Evolutionary conservation across 371 early-diverging fungal species (phyloP).

Genomic region (Mucor irregularis): DNA sequence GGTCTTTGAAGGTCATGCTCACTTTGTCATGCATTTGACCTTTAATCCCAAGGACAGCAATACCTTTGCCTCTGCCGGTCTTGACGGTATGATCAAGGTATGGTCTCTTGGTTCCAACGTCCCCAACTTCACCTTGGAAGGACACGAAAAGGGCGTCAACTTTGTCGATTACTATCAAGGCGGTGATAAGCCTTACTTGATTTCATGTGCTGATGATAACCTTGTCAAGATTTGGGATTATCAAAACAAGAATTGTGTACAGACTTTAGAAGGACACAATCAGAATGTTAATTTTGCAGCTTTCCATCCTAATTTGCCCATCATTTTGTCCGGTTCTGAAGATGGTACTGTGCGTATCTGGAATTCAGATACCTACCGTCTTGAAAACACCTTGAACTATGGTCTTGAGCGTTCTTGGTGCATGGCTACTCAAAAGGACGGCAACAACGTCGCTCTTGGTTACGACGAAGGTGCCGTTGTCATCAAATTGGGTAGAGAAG

Average conservation of each 20-base stretch:
- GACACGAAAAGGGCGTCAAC: conserved; percentile 95
- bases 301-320: conserved; percentile 98
- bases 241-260: conserved; percentile 97
- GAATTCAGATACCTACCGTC: conserved; percentile 96
- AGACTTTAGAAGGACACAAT: conserved; percentile 96
- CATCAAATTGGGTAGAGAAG: conserved; percentile 92
- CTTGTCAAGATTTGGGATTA: conserved; percentile 99
- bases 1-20: conserved; percentile 97
- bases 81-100: conserved; percentile 93
- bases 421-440: conserved; percentile 82
- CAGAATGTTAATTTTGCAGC: conserved; percentile 95
- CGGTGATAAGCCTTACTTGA: conserved; percentile 93
- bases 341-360: conserved; percentile 97
- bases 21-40: conserved; percentile 96
- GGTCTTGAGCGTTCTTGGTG: conserved; percentile 97
- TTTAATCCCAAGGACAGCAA: conserved; percentile 98
- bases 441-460: conserved; percentile 91
- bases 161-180: conserved; percentile 95
- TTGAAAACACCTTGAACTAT: conserved; percentile 95
- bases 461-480: conserved; percentile 96
- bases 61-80: conserved; percentile 94
- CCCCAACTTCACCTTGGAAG: conserved; percentile 93
- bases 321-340: conserved; percentile 95
- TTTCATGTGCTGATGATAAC: conserved; percentile 91
- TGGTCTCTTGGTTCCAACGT: conserved; percentile 84